phyloP scores from a whole-genome alignment of 495 filamentous ascomycete species.

The Penicillium goetzii region DNA sequence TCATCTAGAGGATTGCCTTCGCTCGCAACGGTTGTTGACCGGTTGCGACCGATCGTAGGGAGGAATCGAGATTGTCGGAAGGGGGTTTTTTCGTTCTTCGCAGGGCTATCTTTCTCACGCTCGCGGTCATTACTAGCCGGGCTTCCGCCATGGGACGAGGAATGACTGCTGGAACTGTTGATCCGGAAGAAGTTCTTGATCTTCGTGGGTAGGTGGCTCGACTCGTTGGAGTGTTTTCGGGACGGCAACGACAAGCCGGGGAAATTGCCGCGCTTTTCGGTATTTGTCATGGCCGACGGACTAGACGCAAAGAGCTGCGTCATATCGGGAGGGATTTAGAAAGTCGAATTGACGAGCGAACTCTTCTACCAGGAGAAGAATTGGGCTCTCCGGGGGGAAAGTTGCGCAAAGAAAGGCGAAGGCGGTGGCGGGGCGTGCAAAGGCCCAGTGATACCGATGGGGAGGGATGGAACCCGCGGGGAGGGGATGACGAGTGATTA shows the following conservation, averaged over 20 bases:
- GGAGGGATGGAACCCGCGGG: conserved; percentile 25
- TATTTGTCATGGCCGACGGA: conserved; percentile 45
- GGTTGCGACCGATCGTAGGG: conserved; percentile 73
- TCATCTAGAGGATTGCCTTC: conserved; percentile 92
- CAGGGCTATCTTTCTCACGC: conserved; percentile 41
- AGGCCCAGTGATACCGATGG: conserved; percentile 21
- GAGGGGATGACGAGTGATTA: conserved; percentile 16
- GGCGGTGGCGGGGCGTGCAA: conserved; percentile 14
- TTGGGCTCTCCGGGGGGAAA: conserved; percentile 3
- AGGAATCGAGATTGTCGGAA: conserved; percentile 86
- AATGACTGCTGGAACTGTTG: conserved; percentile 67
- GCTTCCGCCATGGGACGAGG: conserved; percentile 46
- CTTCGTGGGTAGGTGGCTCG: conserved; percentile 77
- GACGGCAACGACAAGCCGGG: conserved; percentile 48
- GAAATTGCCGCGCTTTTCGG: conserved; percentile 54
- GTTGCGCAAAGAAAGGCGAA: conserved; percentile 21
- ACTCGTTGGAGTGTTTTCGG: conserved; percentile 55
- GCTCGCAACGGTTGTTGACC: conserved; percentile 87
- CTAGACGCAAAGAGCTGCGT: conserved; percentile 53
- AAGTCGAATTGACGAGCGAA: conserved; percentile 4
- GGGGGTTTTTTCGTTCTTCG: conserved; percentile 62
- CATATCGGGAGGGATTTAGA: conserved; percentile 33
- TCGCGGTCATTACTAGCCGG: conserved; percentile 47
- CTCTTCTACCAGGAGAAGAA: conserved; percentile 10
- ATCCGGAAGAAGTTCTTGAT: conserved; percentile 99